Conservation (phyloP, 2,329 filamentous ascomycete species). For the Beauveria sp. region DNA sequence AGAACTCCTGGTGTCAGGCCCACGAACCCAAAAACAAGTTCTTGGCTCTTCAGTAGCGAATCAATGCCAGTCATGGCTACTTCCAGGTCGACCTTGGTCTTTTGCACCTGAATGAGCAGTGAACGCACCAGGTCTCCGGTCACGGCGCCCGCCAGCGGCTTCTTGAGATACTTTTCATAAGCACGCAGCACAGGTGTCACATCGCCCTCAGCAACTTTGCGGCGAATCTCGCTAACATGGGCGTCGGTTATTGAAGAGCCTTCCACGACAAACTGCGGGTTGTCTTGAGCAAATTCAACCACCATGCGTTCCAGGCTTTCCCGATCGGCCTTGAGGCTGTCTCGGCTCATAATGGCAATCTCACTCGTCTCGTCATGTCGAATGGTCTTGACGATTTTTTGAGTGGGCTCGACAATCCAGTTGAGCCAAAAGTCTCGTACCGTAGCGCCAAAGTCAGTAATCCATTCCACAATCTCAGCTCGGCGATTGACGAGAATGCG, state of each 20-base stretch:
- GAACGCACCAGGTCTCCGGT: slow-evolving; percentile 83
- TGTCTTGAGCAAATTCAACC: slow-evolving; percentile 85
- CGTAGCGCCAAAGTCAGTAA: slow-evolving; percentile 70
- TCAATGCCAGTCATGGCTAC: slow-evolving; percentile 95
- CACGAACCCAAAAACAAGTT: slow-evolving; percentile 96
- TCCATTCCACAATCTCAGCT: slow-evolving; percentile 73
- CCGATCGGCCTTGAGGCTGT: slow-evolving; percentile 81
- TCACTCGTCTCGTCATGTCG: slow-evolving; percentile 88
- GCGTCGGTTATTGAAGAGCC: slow-evolving; percentile 50
- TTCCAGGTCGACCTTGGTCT: slow-evolving; percentile 97
- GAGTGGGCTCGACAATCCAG: slow-evolving; percentile 83
- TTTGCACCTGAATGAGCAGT: slow-evolving; percentile 92
- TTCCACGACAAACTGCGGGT: slow-evolving; percentile 54
- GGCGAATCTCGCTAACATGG: slow-evolving; percentile 66
- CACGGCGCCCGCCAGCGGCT: slow-evolving; percentile 73
- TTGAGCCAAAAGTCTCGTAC: slow-evolving; percentile 88
- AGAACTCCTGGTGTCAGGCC: slow-evolving; percentile 89
- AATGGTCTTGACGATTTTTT: slow-evolving; percentile 83
- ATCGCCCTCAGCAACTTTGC: slow-evolving; percentile 83
- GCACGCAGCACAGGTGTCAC: slow-evolving; percentile 85
- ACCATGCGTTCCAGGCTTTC: slow-evolving; percentile 97
- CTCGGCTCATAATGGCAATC: slow-evolving; percentile 92
- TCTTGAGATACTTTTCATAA: slow-evolving; percentile 82
- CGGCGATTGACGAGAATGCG: slow-evolving; percentile 66
- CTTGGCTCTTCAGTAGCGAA: slow-evolving; percentile 87